phyloP scores from a whole-genome alignment of 1,284 basidiomycete species.

The Ustilago hordei region DNA sequence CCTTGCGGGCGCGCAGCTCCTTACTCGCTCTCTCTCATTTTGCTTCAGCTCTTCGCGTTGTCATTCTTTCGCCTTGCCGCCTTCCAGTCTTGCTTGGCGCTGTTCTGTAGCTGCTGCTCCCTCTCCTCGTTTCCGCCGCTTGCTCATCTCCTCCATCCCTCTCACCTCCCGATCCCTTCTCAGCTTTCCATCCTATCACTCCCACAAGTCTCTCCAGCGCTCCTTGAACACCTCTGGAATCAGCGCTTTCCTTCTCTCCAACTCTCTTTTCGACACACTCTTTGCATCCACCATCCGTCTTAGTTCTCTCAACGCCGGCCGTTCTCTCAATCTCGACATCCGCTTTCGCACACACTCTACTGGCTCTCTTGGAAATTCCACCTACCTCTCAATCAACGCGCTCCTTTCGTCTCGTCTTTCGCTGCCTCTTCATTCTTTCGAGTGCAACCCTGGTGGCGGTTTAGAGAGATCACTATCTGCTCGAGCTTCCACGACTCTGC shows the following conservation, averaged over 20 bases:
- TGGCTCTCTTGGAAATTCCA: not conserved
- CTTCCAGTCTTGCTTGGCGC: slow-evolving; percentile 2
- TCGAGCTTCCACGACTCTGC: not conserved
- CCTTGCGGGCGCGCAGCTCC: not conserved
- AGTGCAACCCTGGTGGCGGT: not conserved
- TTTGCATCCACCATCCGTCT: not conserved
- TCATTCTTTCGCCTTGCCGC: not conserved
- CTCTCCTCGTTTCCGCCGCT: not conserved
- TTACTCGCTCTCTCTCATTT: not conserved
- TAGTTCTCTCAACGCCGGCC: slow-evolving; percentile 7
- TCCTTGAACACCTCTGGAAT: not conserved
- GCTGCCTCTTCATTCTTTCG: not conserved
- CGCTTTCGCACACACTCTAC: not conserved
- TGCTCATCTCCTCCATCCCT: slow-evolving; percentile 2
- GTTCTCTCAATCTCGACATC: slow-evolving; percentile 10
- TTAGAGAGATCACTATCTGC: not conserved
- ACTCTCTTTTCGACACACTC: slow-evolving; percentile 2
- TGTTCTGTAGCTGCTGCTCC: not conserved
- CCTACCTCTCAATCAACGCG: not conserved
- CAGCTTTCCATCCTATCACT: not conserved
- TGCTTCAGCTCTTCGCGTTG: not conserved
- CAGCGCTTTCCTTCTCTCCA: not conserved
- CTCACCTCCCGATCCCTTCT: not conserved
- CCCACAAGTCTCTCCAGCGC: not conserved
- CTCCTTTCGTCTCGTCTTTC: not conserved